Conservation (phyloP, 2,329 filamentous ascomycete genomes). For the Fusarium temperatum region DNA sequence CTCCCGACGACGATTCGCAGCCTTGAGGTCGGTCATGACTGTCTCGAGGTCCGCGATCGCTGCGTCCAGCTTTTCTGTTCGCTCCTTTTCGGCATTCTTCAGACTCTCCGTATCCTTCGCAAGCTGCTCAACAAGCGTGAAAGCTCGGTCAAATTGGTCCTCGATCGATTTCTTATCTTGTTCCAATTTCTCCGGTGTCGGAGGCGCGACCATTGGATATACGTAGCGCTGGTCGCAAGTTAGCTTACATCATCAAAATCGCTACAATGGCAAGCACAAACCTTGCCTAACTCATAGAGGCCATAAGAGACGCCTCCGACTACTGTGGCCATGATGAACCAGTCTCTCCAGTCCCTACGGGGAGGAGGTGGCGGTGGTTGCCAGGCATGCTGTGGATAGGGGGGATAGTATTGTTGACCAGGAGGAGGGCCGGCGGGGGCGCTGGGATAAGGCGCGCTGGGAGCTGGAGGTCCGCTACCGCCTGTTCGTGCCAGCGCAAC, state of each 20-base stretch:
- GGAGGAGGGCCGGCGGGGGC: conserved; percentile 56
- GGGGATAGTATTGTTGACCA: conserved; percentile 57
- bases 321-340: conserved; percentile 99
- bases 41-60: conserved; percentile 85
- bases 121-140: conserved; percentile 89
- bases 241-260: background rate
- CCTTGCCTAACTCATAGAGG: conserved; percentile 86
- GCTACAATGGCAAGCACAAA: conserved; percentile 48
- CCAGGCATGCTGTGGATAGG: conserved; percentile 65
- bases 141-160: conserved; percentile 91
- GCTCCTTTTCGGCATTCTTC: conserved; percentile 84
- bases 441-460: conserved; percentile 54
- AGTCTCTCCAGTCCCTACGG: conserved; percentile 94
- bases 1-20: conserved; percentile 81
- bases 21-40: conserved; percentile 83
- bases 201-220: conserved; percentile 87
- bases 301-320: conserved; percentile 90
- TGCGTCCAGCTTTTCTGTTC: conserved; percentile 83
- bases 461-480: conserved; percentile 59
- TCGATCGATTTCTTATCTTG: conserved; percentile 94
- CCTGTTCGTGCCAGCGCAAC: conserved; percentile 80
- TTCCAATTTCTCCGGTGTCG: conserved; percentile 91
- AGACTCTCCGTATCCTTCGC: conserved; percentile 88
- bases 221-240: conserved; percentile 77
- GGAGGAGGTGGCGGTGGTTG: conserved; percentile 70